Evolutionary conservation across 176 grass and related monocot species (phyloP), one percentile per base, ranked within the genome.

Genomic region (Carex scoparia): DNA sequence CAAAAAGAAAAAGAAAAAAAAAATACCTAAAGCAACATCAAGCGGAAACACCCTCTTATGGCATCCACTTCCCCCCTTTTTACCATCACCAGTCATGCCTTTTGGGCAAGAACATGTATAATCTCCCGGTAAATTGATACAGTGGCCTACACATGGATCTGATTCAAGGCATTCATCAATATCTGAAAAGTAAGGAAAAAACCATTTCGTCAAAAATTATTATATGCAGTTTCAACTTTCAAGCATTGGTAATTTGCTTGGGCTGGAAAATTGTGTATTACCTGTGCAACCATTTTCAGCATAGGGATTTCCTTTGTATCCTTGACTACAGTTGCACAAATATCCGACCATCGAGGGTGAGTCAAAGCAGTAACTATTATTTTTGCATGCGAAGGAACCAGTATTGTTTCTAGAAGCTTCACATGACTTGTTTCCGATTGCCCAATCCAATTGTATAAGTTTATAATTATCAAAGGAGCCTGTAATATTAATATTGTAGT

Each of bases 231-330:
- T 60, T 60, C 0, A 40, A 40, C 38, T 59, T 59, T 59, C 2
- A 59, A 59, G 5, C 4, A 59, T 0, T 59, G 15, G 5, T 59
- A 59, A 59, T 5, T 5, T 59, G 3, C 15, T 18, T 15, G 56
- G 56, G 56, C 3, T 59, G 33, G 0, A 18, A 59, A 59, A 59
- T 58, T 59, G 18, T 51, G 33, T 10, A 55, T 70, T 33, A 88
- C 89, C 65, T 4, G 0, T 46, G 14, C 86, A 91, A 66, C 86
- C 86, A 11, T 32, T 37, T 0, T 0, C 0, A 35, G 69, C 3
- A 7, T 91, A 91, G 16, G 89, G 86, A 32, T 91, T 91, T 28
- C 89, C 86, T 0, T 9, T 1, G 69, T 91, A 91, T 56, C 89
- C 89, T 0, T 19, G 0, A 1, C n/a, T 68, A n/a, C n/a, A n/a